phyloP scores from a whole-genome alignment of 768 basidiomycete species.

The Lactifluus pinguis region DNA sequence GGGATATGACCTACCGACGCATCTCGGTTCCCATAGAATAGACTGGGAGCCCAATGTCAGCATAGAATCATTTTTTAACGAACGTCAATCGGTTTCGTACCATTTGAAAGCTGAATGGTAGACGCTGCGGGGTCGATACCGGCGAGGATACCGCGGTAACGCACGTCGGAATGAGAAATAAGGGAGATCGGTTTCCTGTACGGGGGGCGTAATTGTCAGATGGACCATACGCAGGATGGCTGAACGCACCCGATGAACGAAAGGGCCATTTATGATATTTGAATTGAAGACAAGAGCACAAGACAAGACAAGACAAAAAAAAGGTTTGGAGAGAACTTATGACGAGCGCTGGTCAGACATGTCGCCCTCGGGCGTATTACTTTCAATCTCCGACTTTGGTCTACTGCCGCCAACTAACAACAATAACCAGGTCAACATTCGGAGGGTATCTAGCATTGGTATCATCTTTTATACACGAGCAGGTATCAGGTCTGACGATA shows the following conservation, averaged over 20 bases:
- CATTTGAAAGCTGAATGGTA: slow-evolving; percentile 83
- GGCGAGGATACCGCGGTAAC: slow-evolving; percentile 80
- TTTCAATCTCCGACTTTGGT: slow-evolving; percentile 3
- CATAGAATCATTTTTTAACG: background rate
- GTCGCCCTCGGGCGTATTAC: no score
- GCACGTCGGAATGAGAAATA: slow-evolving; percentile 85
- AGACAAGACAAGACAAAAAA: background rate
- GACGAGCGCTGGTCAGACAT: background rate
- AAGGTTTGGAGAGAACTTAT: background rate
- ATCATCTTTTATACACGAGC: slow-evolving; percentile 12
- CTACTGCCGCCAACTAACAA: background rate
- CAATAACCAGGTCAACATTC: background rate
- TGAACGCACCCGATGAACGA: slow-evolving; percentile 19
- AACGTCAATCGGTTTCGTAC: slow-evolving; percentile 31
- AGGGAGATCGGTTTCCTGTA: slow-evolving; percentile 79
- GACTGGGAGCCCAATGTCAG: slow-evolving; percentile 30
- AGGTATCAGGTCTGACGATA: slow-evolving; percentile 15
- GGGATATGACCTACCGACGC: slow-evolving; percentile 49
- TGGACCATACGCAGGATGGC: background rate
- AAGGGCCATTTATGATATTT: slow-evolving; percentile 15
- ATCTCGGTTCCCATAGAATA: slow-evolving; percentile 86
- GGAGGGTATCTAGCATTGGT: slow-evolving; percentile 15
- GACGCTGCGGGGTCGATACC: slow-evolving; percentile 80
- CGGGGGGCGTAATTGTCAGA: background rate
- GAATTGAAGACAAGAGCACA: background rate